Base-by-base conservation (phyloP, 2,329 filamentous ascomycete species). In the Ophiostoma tasmaniense region DNA sequence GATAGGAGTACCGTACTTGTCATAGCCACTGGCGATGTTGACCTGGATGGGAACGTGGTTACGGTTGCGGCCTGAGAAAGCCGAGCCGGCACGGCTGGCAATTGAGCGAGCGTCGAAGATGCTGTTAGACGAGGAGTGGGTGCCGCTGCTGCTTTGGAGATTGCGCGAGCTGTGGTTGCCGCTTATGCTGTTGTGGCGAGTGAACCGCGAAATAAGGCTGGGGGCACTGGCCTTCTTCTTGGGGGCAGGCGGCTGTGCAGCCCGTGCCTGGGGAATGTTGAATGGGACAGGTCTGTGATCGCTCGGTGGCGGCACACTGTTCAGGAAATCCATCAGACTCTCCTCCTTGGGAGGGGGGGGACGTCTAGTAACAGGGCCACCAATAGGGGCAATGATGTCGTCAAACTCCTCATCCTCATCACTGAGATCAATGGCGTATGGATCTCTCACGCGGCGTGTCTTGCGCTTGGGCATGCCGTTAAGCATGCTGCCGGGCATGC, bases 381-480 rank as follows among this genome's bases (percentile, higher is more conserved):
- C 65, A 6, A n/a, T 50, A 6, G 13, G n/a, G 14, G 52, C 72
- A 70, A 66, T n/a, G 1, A 71, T 73, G 28, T 67, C 76, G 13
- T 84, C 78, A 4, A 67, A 35, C 11, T 84, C 76, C 37, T 79
- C 81, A 10, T 88, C 88, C 68, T 90, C 87, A 69, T 92, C 89
- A 74, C 89, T 90, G 37, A 88, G 82, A 75, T 97, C 93, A 72
- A 98, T 92, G n/a, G 93, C 92, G 73, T 98, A 98, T 0, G 94
- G 95, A 75, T 99, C 95, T 69, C 87, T 90, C 67, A 93, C 87
- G 35, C 92, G 88, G 64, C 89, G 86, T 62, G 89, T 91, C 75
- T 91, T 96, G 68, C 90, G 87, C 73, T 87, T 85, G 5, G 91
- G 89, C 76, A 88, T 84, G 61, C 61, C 65, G 66, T 87, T 85